Conservation (phyloP, 2,329 filamentous ascomycete genomes). For the Paracorniculantispora psalliotae region DNA sequence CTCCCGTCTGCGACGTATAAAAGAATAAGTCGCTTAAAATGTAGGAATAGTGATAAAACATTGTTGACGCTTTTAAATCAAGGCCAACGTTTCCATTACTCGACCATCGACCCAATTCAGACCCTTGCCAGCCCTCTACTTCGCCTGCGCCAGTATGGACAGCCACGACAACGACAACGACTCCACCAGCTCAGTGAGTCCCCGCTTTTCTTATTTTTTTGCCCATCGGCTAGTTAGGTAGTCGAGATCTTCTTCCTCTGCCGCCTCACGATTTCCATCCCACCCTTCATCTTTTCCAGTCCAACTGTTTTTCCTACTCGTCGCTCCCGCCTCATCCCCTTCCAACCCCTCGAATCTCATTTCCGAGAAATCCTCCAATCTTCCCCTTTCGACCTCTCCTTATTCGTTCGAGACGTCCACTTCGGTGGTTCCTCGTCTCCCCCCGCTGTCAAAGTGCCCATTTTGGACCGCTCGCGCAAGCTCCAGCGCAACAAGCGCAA, state of each 20-base stretch:
- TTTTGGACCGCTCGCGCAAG: constrained; percentile 2
- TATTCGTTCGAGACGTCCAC: constrained; percentile 1
- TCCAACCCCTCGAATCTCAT: background rate
- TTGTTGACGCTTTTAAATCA: no score
- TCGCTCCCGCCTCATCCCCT: background rate
- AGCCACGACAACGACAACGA: background rate
- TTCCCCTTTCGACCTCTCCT: background rate
- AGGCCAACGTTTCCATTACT: no score
- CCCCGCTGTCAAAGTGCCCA: background rate
- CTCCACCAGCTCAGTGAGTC: background rate
- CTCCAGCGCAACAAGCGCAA: constrained; percentile 13
- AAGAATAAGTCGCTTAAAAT: no score
- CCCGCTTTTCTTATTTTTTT: background rate
- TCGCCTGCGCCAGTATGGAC: no score
- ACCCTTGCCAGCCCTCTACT: background rate
- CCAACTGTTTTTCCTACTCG: background rate
- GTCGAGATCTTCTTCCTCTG: background rate
- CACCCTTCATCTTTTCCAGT: background rate
- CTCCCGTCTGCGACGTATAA: no score
- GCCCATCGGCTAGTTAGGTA: background rate
- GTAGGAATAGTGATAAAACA: no score
- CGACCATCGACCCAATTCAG: no score
- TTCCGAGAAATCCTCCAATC: background rate
- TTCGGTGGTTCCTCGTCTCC: background rate
- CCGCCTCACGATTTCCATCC: background rate